Percentiles rank a stretch among this genome's conserved stretches.
Conservation (phyloP, 2,329 filamentous ascomycete genomes). For the Penicillium sp. region DNA sequence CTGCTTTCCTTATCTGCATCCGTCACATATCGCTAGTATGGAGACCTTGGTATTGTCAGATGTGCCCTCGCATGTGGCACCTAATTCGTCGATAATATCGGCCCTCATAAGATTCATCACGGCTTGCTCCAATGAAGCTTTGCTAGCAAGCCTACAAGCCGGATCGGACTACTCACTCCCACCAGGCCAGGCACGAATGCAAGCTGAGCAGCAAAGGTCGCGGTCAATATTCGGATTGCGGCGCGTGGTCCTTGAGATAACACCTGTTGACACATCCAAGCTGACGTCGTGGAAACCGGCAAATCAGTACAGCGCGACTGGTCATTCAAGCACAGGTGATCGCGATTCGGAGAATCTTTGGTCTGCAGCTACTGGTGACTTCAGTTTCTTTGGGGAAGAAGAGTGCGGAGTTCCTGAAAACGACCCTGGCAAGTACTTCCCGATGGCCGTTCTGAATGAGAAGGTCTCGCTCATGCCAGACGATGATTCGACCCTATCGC, state of each 20-base stretch:
- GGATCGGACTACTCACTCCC: constrained; percentile 59
- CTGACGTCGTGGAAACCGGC: constrained; percentile 42
- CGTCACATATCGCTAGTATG: constrained; percentile 56
- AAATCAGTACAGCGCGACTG: constrained; percentile 49
- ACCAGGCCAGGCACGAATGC: constrained; percentile 54
- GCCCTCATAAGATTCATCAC: constrained; percentile 57
- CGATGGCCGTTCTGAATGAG: constrained; percentile 44
- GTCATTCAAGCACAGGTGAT: constrained; percentile 60
- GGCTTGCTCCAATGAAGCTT: constrained; percentile 57
- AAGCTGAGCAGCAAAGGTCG: constrained; percentile 52
- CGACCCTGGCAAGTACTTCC: constrained; percentile 47
- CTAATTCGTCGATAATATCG: constrained; percentile 44
- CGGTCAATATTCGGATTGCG: constrained; percentile 56
- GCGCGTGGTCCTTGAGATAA: constrained; percentile 59
- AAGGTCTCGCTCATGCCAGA: constrained; percentile 47
- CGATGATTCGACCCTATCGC: constrained; percentile 24
- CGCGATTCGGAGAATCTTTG: constrained; percentile 61
- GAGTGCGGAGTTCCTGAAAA: constrained; percentile 54
- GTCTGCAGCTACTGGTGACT: constrained; percentile 60
- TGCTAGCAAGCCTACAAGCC: constrained; percentile 55
- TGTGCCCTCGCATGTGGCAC: constrained; percentile 50
- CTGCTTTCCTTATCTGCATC: constrained; percentile 49
- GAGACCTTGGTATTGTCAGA: constrained; percentile 59
- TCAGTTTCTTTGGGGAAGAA: constrained; percentile 62
- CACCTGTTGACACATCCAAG: constrained; percentile 30